These are phyloP conservation scores for Pseudozyma thailandica DNA, from an alignment of 1,284 basidiomycete genomes.

Conservation along the genomic window DNA sequence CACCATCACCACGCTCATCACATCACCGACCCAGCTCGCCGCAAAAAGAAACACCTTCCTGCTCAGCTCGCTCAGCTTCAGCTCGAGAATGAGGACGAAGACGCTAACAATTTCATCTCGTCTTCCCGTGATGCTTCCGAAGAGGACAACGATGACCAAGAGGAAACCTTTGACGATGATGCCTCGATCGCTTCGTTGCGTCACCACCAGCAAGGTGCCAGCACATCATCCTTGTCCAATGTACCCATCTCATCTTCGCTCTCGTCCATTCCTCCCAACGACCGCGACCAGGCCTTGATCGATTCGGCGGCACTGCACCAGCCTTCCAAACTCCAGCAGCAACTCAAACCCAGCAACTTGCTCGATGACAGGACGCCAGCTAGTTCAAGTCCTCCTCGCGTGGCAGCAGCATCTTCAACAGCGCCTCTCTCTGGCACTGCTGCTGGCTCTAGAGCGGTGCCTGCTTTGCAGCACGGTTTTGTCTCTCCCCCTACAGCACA, in stretches of 20 bases:
- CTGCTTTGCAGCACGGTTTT: conserved; percentile 30
- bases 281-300: conserved; percentile 48
- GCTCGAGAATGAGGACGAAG: conserved; percentile 45
- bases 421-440: conserved; percentile 7
- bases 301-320: conserved; percentile 45
- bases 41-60: conserved; percentile 52
- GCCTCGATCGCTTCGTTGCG: conserved; percentile 49
- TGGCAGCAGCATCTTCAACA: conserved; percentile 6
- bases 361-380: conserved; percentile 43
- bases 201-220: conserved; percentile 32
- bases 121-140: conserved; percentile 53
- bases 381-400: conserved; percentile 46
- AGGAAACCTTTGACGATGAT: conserved; percentile 50
- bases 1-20: conserved; percentile 49
- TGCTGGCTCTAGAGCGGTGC: conserved; percentile 2
- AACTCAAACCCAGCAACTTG: conserved; percentile 22
- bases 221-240: conserved; percentile 28
- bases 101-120: conserved; percentile 44
- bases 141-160: conserved; percentile 56
- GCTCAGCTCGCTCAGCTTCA: conserved; percentile 50
- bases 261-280: conserved; percentile 45
- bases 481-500: conserved; percentile 17
- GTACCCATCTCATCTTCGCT: conserved; percentile 44
- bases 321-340: conserved; percentile 38
- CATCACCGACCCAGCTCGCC: conserved; percentile 46